phyloP scores from a whole-genome alignment of 1,139 yeast genomes.

The Entelexis sorbosivorans region DNA sequence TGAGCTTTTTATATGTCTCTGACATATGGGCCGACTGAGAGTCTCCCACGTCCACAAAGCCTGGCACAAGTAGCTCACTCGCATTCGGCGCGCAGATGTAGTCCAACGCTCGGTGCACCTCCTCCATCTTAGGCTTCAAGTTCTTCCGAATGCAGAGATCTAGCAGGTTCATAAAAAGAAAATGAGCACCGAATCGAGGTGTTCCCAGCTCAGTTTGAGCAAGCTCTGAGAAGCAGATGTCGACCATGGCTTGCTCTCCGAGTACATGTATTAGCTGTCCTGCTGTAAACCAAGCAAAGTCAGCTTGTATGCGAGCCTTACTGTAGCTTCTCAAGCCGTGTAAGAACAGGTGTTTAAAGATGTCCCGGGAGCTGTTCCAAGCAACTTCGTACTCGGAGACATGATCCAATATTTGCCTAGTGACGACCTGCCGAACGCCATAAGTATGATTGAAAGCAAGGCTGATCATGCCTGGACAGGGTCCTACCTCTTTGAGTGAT shows the following conservation, averaged over 20 bases:
- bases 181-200: constrained; percentile 16
- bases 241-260: not conserved
- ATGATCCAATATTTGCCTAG: not conserved
- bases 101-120: constrained; percentile 1
- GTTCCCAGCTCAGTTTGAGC: not conserved
- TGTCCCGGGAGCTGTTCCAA: constrained; percentile 8
- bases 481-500: not conserved
- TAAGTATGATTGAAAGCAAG: not conserved
- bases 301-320: constrained; percentile 15
- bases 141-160: not conserved
- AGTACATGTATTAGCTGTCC: constrained; percentile 5
- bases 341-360: constrained; percentile 4
- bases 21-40: constrained; percentile 7
- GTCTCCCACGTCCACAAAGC: not conserved
- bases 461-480: constrained; percentile 11
- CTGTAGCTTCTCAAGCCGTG: constrained; percentile 12
- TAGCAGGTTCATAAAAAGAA: not conserved
- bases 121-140: not conserved
- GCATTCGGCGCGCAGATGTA: constrained; percentile 3
- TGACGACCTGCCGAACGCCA: not conserved
- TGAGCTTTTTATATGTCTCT: constrained; percentile 4
- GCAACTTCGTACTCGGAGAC: not conserved
- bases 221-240: not conserved
- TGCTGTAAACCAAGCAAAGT: constrained; percentile 18
- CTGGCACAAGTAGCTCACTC: not conserved